A percentile compares a stretch with the other conserved stretches of the same genome.
These are phyloP conservation scores for Acanthamoeba quina DNA, from an alignment of 208 protist species.

Conservation along the genomic window DNA sequence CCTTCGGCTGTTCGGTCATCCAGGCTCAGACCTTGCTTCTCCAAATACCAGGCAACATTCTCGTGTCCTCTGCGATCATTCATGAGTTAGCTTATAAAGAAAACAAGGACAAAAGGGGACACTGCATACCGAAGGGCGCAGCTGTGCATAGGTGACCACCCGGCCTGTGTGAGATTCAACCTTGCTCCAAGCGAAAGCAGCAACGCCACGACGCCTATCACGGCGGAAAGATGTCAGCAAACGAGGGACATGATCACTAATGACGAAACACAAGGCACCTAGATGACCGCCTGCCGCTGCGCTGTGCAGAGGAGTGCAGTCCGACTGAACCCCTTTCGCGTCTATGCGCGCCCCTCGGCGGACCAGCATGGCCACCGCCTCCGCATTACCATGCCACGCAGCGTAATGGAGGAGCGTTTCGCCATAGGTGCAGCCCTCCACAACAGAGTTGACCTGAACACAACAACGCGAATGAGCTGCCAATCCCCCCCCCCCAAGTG, in stretches of 20 bases:
- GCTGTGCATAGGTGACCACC: conserved; percentile 18
- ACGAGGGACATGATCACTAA: background rate
- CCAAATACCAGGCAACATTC: background rate
- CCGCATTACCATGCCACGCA: conserved; percentile 10
- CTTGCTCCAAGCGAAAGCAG: background rate
- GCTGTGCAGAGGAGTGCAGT: conserved; percentile 44
- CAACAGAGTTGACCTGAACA: background rate
- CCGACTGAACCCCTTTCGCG: background rate
- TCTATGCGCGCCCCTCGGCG: background rate
- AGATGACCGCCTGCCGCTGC: conserved; percentile 22
- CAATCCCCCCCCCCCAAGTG: background rate
- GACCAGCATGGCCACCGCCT: background rate
- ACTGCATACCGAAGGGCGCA: background rate
- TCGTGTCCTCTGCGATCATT: background rate
- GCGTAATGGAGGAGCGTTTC: conserved; percentile 24
- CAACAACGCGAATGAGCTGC: too few species aligned
- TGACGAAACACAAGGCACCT: background rate
- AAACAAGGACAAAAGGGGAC: background rate
- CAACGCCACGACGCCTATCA: background rate
- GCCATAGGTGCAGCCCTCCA: conserved; percentile 35
- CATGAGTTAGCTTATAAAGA: background rate
- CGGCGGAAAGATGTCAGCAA: background rate
- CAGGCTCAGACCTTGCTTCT: background rate
- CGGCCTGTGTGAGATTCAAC: background rate
- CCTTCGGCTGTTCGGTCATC: background rate